phyloP scores from a whole-genome alignment of 768 basidiomycete genomes.

The Pulveroboletus sp. region DNA sequence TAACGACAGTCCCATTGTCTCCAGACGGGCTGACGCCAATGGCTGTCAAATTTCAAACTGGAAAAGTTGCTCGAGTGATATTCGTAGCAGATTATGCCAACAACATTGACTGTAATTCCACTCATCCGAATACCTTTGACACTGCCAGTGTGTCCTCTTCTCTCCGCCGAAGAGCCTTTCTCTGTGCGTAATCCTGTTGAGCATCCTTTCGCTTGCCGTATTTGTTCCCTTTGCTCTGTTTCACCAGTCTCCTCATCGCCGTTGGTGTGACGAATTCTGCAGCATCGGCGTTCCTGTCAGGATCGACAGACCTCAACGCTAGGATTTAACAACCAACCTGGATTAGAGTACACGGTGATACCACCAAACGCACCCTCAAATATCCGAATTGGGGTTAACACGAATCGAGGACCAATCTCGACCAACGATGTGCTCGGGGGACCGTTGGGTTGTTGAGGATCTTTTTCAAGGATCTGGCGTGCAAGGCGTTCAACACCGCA shows the following conservation, averaged over 20 bases:
- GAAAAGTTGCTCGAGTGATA: not conserved
- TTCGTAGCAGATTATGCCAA: not conserved
- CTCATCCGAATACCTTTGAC: slow-evolving; percentile 84
- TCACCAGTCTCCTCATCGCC: slow-evolving; percentile 63
- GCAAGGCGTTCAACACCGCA: not conserved
- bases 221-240: slow-evolving; percentile 70
- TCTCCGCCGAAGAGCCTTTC: slow-evolving; percentile 59
- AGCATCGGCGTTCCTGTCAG: not conserved
- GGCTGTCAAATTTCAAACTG: not conserved
- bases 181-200: slow-evolving; percentile 56
- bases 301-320: not conserved
- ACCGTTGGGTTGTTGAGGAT: slow-evolving; percentile 81
- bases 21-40: not conserved
- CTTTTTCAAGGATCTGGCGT: slow-evolving; percentile 87
- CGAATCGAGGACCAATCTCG: slow-evolving; percentile 97
- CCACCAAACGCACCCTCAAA: slow-evolving; percentile 98
- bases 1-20: slow-evolving; percentile 15
- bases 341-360: slow-evolving; percentile 92
- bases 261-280: slow-evolving; percentile 92
- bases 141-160: slow-evolving; percentile 80
- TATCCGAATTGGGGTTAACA: slow-evolving; percentile 93
- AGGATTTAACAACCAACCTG: slow-evolving; percentile 49
- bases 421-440: slow-evolving; percentile 84
- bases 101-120: not conserved
- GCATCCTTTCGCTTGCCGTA: slow-evolving; percentile 81